Evolutionary conservation across 2,329 filamentous ascomycete genomes (phyloP), one percentile per base, ranked within the genome.

Genomic region (Hymenoscyphus albidus): DNA sequence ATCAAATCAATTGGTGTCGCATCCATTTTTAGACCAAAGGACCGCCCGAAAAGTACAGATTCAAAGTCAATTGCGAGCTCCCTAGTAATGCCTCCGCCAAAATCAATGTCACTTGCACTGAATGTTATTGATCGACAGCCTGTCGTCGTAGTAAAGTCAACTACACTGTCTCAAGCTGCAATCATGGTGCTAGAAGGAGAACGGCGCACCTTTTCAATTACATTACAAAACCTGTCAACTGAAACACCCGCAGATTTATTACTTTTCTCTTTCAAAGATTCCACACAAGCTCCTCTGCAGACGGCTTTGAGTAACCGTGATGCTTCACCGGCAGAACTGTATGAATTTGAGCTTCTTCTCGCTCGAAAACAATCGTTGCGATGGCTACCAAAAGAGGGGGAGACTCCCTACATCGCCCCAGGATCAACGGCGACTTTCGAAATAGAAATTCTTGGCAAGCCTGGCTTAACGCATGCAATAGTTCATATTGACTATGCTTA

Each of bases 111-210:
- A 5, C 74, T 93, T 58, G 81, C 82, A 31, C 82, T 96, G 54
- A 92, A 85, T 61, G 91, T 96, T 31, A 93, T 97, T 64, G 83
- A 87, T 2, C 81, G 87, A 56, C 92, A 97, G 74, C 95, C 95
- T 5, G 78, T 91, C 3, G 80, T 98, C 3, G 79, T 88, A 2
- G 83, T 97, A 22, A 89, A 91, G 72, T 88, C 88, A 7, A 90
- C 89, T 3, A 92, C 89, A 13, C 82, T 97, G 1, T 86, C 90
- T 0, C 93, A 97, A 73, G 91, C 90, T 27, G 91, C 92, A 10
- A 80, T 97, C 42, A 97, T 97, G 93, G 84, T 99, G 12, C 81
- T 99, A 5, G 94, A 98, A 78, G 95, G 95, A 55, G 94, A 99
- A 77, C 85, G 84, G 27, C 88, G 88, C 70, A 80, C 81, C 0